Evolutionary conservation across 2,329 filamentous ascomycete species (phyloP).

Genomic region (Onygenales sp.): DNA sequence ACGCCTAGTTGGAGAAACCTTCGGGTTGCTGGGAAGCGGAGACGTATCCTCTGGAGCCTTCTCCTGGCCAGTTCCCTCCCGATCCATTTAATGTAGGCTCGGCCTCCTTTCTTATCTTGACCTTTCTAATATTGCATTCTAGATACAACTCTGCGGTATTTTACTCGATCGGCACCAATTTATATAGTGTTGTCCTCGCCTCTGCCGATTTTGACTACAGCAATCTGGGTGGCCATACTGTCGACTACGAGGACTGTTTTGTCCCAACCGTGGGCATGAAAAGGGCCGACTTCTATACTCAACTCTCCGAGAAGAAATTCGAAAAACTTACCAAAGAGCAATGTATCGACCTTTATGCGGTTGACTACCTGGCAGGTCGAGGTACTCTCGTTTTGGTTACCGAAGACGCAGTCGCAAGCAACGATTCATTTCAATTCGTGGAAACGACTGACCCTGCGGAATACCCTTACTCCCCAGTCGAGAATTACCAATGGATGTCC

Average conservation of each 20-base stretch:
- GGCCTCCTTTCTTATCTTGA: background rate
- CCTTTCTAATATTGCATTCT: background rate
- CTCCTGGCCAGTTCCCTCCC: conserved; percentile 7
- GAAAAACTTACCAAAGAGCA: conserved; percentile 5
- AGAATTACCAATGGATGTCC: conserved; percentile 15
- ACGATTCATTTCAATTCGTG: conserved; percentile 5
- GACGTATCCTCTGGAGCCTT: conserved; percentile 5
- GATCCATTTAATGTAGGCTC: conserved; percentile 10
- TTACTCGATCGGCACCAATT: conserved; percentile 11
- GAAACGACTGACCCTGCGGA: background rate
- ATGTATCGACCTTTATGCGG: conserved; percentile 12
- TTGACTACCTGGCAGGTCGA: conserved; percentile 8
- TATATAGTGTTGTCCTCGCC: conserved; percentile 13
- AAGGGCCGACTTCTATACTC: background rate
- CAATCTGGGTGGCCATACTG: background rate
- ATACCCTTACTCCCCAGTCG: background rate
- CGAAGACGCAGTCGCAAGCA: background rate
- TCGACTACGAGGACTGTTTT: conserved; percentile 2
- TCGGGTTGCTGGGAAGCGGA: background rate
- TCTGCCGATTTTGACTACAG: background rate
- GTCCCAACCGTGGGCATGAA: background rate
- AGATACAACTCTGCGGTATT: conserved; percentile 15
- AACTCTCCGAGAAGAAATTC: background rate
- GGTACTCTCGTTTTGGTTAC: conserved; percentile 9
- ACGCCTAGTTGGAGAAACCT: conserved; percentile 20